Percentiles rank a stretch among this genome's conserved stretches.
phyloP scores from a whole-genome alignment of 1,139 yeast genomes.

The Nematodospora anomalae region DNA sequence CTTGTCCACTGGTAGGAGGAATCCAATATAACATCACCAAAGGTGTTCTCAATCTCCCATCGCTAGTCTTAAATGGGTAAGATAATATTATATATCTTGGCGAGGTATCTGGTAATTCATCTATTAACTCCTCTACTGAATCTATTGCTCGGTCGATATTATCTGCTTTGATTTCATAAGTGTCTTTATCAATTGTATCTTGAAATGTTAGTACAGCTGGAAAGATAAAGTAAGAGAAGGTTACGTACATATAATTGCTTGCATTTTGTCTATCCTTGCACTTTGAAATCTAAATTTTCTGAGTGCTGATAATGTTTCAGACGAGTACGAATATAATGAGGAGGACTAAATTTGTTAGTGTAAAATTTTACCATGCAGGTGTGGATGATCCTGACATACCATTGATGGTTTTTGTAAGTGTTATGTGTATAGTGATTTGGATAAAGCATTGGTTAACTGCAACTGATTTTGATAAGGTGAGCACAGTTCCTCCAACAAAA shows the following conservation, averaged over 20 bases:
- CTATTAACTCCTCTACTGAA: conserved; percentile 60
- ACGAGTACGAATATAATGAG: conserved; percentile 62
- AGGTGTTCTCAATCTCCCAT: conserved; percentile 75
- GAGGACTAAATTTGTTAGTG: conserved; percentile 29
- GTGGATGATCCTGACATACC: too few species aligned
- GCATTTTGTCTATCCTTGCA: conserved; percentile 61
- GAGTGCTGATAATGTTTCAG: conserved; percentile 59
- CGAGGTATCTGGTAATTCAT: conserved; percentile 77
- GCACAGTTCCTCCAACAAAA: background rate
- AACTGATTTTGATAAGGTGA: background rate
- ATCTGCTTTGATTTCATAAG: conserved; percentile 53
- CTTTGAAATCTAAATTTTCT: conserved; percentile 73
- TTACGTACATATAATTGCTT: conserved; percentile 61
- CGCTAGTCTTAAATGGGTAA: conserved; percentile 67
- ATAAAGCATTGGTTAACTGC: background rate
- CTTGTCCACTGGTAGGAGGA: conserved; percentile 81
- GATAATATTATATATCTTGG: conserved; percentile 78
- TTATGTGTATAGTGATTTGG: too few species aligned
- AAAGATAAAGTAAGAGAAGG: background rate
- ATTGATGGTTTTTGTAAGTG: too few species aligned
- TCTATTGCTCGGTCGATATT: conserved; percentile 40
- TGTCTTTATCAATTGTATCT: conserved; percentile 54
- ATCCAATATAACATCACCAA: conserved; percentile 80
- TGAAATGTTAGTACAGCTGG: conserved; percentile 15
- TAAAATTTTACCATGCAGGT: background rate